These are phyloP conservation scores for Cryptosporidium ubiquitum DNA, from an alignment of 169 alveolate species.

Conservation along the genomic window DNA sequence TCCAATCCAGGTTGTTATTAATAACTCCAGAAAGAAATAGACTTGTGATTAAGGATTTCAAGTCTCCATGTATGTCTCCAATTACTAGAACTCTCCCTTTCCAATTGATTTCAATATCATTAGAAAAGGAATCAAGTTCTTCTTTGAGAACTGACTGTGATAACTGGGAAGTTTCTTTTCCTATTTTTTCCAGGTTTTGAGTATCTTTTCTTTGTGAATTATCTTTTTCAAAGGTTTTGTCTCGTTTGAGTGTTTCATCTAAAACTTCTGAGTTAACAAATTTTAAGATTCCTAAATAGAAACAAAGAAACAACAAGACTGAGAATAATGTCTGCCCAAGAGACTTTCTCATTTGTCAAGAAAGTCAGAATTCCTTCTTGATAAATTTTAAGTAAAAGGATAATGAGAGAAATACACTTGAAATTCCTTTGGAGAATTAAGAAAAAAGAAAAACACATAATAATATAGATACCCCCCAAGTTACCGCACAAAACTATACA, in stretches of 20 bases:
- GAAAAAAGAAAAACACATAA: neutral
- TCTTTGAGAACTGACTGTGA: neutral
- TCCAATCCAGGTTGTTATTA: slow-evolving; percentile 76
- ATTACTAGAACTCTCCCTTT: slow-evolving; percentile 77
- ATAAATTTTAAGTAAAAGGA: neutral
- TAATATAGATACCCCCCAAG: slow-evolving; percentile 9
- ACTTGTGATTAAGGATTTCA: slow-evolving; percentile 74
- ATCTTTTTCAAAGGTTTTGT: neutral
- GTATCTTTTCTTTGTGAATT: neutral
- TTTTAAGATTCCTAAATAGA: neutral
- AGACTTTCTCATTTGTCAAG: neutral
- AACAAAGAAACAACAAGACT: neutral
- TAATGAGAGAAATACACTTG: neutral
- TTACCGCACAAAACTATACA: slow-evolving; percentile 8
- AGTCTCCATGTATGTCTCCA: slow-evolving; percentile 80
- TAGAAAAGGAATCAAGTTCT: neutral
- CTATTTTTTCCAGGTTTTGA: neutral
- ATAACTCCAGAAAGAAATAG: slow-evolving; percentile 76
- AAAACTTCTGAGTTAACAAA: neutral
- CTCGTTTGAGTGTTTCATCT: neutral
- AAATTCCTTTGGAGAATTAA: neutral
- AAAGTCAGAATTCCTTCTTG: neutral
- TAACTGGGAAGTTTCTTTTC: neutral
- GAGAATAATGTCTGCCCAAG: neutral
- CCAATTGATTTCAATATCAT: slow-evolving; percentile 77